Base-by-base conservation (phyloP, 2,329 filamentous ascomycete genomes). In the Ploettnerulaceae sp. region DNA sequence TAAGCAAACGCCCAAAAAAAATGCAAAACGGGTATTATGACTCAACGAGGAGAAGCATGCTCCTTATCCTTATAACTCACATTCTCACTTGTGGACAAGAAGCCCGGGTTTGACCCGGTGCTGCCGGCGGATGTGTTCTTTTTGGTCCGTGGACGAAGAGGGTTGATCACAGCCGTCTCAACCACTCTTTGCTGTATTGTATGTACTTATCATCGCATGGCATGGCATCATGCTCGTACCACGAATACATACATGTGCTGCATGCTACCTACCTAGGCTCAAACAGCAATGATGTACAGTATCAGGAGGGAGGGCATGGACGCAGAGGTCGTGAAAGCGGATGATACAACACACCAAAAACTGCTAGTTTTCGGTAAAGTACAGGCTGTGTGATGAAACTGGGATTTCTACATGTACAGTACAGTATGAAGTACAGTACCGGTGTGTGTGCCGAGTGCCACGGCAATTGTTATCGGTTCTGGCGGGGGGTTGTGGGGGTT, bases 391-490 rank as follows among this genome's bases (percentile, higher is more conserved):
- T n/a, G n/a, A n/a, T n/a, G n/a, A n/a, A n/a, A n/a, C n/a, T n/a
- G n/a, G n/a, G n/a, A n/a, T n/a, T n/a, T n/a, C n/a, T n/a, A n/a
- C n/a, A n/a, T n/a, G n/a, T n/a, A n/a, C n/a, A n/a, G n/a, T n/a
- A n/a, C n/a, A n/a, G n/a, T n/a, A n/a, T n/a, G n/a, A n/a, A n/a
- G n/a, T n/a, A n/a, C n/a, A n/a, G n/a, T n/a, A n/a, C n/a, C n/a
- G n/a, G n/a, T n/a, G n/a, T n/a, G n/a, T n/a, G n/a, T 40, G 37
- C 25, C 37, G 37, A 40, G 31, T 21, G 25, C 37, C 37, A 40
- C 37, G 37, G 37, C 25, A 40, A 20, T 39, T 29, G 25, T 12
- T 14, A 11, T 40, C 25, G 28, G 25, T 29, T 26, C 18, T n/a
- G 36, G n/a, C 14, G 14, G 9, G 8, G n/a, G 18, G 37, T 6